Conservation (phyloP, 345 rosid species). For the Eucalyptus polybractea region DNA sequence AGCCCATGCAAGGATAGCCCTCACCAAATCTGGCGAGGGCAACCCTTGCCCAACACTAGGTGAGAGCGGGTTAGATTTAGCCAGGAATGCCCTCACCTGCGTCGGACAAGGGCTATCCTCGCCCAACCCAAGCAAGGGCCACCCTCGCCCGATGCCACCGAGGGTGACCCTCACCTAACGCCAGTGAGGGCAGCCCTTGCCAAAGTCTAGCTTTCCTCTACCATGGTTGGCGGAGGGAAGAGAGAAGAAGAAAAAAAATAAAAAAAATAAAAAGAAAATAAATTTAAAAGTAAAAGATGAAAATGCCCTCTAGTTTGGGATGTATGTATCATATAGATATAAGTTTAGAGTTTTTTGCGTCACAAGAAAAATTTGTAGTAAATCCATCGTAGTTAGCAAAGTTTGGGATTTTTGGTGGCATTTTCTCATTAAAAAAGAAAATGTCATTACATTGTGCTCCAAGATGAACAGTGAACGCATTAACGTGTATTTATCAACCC, state of each 20-base stretch:
- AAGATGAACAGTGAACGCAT: background rate
- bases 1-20: no score
- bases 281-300: rapidly evolving
- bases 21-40: rapidly evolving
- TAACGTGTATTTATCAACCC: background rate
- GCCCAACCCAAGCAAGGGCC: no score
- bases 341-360: no score
- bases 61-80: rapidly evolving
- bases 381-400: no score
- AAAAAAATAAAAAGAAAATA: no score
- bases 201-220: rapidly evolving
- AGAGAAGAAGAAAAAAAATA: no score
- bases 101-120: no score
- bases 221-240: rapidly evolving
- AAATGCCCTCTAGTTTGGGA: no score
- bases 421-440: background rate
- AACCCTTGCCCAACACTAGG: rapidly evolving
- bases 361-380: no score
- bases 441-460: background rate
- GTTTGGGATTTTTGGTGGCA: rapidly evolving
- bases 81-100: no score
- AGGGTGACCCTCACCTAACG: rapidly evolving
- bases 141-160: rapidly evolving
- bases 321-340: rapidly evolving
- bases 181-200: rapidly evolving